Evolutionary conservation across 129 eudicot genomes (phyloP).

Genomic region (Scalesia atractyloides): DNA sequence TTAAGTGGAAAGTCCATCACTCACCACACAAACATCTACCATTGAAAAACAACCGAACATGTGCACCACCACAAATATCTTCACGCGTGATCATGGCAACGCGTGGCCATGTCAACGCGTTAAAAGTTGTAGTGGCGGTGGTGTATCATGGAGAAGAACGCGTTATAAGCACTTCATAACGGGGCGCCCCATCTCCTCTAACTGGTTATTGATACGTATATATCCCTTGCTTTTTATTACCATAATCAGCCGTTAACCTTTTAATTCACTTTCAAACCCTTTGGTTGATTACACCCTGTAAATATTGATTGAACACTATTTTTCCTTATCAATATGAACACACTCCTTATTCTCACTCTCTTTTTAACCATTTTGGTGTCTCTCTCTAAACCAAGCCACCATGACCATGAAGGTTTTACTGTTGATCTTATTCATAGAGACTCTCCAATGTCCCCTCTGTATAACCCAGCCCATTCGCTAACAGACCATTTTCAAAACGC

Average conservation of each 20-base stretch:
- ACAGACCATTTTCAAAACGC: slow-evolving; percentile 34
- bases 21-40: too few species aligned
- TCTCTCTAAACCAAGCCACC: not conserved
- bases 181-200: too few species aligned
- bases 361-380: slow-evolving; percentile 10
- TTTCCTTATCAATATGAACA: slow-evolving; percentile 21
- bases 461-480: slow-evolving; percentile 28
- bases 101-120: too few species aligned
- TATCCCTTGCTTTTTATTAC: too few species aligned
- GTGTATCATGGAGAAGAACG: too few species aligned
- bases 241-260: slow-evolving; percentile 15
- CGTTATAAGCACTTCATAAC: too few species aligned
- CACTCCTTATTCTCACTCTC: not conserved
- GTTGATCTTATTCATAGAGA: slow-evolving; percentile 55
- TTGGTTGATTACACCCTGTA: slow-evolving; percentile 4
- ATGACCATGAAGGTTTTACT: slow-evolving; percentile 33
- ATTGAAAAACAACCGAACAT: too few species aligned
- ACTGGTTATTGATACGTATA: too few species aligned
- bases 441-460: slow-evolving; percentile 52
- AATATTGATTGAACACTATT: not conserved
- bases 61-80: too few species aligned
- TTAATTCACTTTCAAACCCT: not conserved
- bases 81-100: too few species aligned
- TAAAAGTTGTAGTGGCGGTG: not conserved
- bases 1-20: too few species aligned